Conservation (phyloP, 192 early-diverging fungal genomes). For the Pilobolus umbonatus region DNA sequence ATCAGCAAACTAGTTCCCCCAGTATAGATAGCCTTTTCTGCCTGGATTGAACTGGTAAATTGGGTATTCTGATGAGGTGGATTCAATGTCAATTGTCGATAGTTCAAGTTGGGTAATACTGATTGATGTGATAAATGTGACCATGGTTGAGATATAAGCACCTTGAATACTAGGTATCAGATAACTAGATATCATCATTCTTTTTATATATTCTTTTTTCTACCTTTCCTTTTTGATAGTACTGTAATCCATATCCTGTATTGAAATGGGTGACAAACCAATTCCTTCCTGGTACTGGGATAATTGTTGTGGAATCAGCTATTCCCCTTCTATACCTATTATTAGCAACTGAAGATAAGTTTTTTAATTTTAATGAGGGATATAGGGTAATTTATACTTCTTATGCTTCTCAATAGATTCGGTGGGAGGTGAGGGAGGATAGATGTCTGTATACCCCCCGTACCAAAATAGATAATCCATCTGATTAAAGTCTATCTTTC, state of each 20-base stretch:
- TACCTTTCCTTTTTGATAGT: slow-evolving; percentile 41
- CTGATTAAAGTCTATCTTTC: slow-evolving; percentile 37
- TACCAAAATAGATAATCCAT: slow-evolving; percentile 55
- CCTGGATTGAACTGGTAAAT: neutral
- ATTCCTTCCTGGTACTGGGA: slow-evolving; percentile 33
- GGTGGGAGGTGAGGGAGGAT: neutral
- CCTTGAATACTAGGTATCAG: slow-evolving; percentile 14
- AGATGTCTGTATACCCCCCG: slow-evolving; percentile 13
- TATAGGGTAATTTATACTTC: too few relatives aligned
- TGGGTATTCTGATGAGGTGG: neutral
- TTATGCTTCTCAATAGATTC: slow-evolving; percentile 9
- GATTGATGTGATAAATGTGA: slow-evolving; percentile 50
- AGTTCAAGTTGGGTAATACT: slow-evolving; percentile 34
- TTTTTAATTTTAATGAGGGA: too few relatives aligned
- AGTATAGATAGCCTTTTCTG: neutral
- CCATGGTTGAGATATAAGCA: slow-evolving; percentile 37
- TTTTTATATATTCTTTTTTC: neutral
- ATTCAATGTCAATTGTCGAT: neutral
- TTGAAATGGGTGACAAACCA: slow-evolving; percentile 54
- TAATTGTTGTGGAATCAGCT: slow-evolving; percentile 33
- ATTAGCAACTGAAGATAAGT: too few relatives aligned
- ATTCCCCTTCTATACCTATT: slow-evolving; percentile 26
- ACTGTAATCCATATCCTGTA: slow-evolving; percentile 42
- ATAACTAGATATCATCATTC: neutral
- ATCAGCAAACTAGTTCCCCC: neutral